Conservation (phyloP, 495 filamentous ascomycete genomes). For the Sphaerosporella brunnea region DNA sequence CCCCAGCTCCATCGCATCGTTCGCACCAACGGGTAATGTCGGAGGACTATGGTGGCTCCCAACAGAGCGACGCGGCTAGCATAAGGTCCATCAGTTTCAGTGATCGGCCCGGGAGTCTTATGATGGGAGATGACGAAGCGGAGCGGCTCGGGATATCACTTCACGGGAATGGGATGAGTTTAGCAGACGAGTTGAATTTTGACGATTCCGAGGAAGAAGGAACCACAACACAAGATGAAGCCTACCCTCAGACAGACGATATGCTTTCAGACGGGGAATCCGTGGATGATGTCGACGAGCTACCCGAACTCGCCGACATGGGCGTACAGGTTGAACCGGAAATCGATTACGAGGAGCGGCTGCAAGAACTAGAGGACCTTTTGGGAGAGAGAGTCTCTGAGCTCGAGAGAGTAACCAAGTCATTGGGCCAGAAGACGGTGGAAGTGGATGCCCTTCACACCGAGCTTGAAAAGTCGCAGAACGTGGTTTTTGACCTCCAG, state of each 20-base stretch:
- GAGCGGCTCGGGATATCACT: slow-evolving; percentile 38
- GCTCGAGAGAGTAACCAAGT: slow-evolving; percentile 15
- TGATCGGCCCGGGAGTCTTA: slow-evolving; percentile 32
- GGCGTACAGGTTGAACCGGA: slow-evolving; percentile 21
- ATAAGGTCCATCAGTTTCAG: slow-evolving; percentile 59
- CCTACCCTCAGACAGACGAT: slow-evolving; percentile 4
- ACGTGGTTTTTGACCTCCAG: slow-evolving; percentile 13
- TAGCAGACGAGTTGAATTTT: slow-evolving; percentile 80
- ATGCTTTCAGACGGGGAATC: slow-evolving; percentile 11
- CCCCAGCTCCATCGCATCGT: slow-evolving; percentile 10
- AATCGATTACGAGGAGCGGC: slow-evolving; percentile 12
- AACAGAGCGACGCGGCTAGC: slow-evolving; percentile 59
- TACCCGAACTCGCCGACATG: slow-evolving; percentile 21
- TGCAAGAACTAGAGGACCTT: slow-evolving; percentile 14
- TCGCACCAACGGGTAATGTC: slow-evolving; percentile 4
- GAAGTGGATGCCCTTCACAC: slow-evolving; percentile 18
- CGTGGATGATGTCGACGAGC: slow-evolving; percentile 19
- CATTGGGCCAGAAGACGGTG: slow-evolving; percentile 18
- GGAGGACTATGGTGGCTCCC: slow-evolving; percentile 11
- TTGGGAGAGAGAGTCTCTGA: slow-evolving; percentile 23
- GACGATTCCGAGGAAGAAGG: slow-evolving; percentile 34
- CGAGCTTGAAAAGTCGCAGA: slow-evolving; percentile 18
- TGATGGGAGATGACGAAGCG: slow-evolving; percentile 29
- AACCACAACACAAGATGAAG: not conserved
- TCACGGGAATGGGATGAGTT: slow-evolving; percentile 51